Base-by-base conservation (phyloP, 805 yeast genomes). In the Kluyveromyces dobzhanskii region DNA sequence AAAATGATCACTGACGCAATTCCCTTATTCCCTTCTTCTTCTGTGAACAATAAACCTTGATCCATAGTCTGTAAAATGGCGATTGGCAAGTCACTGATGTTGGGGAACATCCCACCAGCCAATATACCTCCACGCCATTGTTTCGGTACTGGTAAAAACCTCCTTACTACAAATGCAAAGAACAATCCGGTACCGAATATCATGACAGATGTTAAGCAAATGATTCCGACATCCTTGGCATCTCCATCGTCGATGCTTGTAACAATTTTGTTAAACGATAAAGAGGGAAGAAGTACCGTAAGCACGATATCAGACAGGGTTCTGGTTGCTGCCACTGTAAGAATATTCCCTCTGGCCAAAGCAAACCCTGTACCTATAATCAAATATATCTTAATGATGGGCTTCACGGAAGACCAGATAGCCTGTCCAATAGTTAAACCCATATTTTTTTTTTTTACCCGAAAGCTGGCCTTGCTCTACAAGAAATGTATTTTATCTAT, bases 1-100 rank as follows among this genome's bases (percentile, higher is more conserved):
- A 81, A 83, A 25, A 87, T 79, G 51, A 87, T 80, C 16, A 84
- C 80, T 59, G 82, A 85, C 1, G 96, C 92, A 18, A 82, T 80
- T 18, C 96, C 97, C 48, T 73, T 71, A 39, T 75, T 69, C 27
- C 85, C 85, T 44, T 83, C 77, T 3, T 59, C 71, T 12, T 65
- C 50, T 0, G 79, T 65, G 49, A 87, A 79, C 5, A 71, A 64
- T 1, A 75, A 65, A 1, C 85, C 76, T 12, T 74, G 69, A 32
- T 84, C 72, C 58, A 81, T 65, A 1, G 84, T 80, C 49, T 80
- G 85, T 35, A 82, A 50, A 51, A 80, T 81, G 0, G 90, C 88
- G 46, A 82, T 80, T 1, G 92, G 92, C 35, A 82, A 65, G 54
- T 82, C 92, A 24, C 83, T 73, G 34, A 81, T 81, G 54, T 82